These are phyloP conservation scores for Aplosporella prunicola DNA, from an alignment of 2,329 filamentous ascomycete genomes.

Conservation along the genomic window DNA sequence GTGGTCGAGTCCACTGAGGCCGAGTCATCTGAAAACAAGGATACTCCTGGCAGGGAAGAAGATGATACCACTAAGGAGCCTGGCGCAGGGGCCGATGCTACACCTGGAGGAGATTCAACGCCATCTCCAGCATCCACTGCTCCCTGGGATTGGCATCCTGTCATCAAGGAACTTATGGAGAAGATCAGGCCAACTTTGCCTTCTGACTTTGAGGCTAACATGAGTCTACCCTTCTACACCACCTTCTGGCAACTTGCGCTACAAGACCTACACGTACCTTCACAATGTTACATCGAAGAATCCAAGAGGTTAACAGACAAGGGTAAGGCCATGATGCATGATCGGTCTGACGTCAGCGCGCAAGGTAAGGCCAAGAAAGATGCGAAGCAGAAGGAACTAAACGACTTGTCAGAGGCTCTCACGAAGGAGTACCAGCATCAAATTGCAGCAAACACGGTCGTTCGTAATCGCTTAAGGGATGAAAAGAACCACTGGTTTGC, in stretches of 20 bases:
- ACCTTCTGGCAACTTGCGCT: slow-evolving; percentile 89
- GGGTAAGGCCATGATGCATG: slow-evolving; percentile 56
- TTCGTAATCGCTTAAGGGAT: slow-evolving; percentile 53
- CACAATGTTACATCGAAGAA: slow-evolving; percentile 68
- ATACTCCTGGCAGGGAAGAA: slow-evolving; percentile 18
- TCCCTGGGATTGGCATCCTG: slow-evolving; percentile 46
- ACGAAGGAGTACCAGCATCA: slow-evolving; percentile 65
- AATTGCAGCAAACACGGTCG: slow-evolving; percentile 52
- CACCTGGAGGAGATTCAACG: slow-evolving; percentile 6
- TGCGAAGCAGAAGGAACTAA: slow-evolving; percentile 58
- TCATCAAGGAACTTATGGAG: slow-evolving; percentile 65
- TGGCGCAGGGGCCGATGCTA: slow-evolving; percentile 13
- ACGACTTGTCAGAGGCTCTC: slow-evolving; percentile 59
- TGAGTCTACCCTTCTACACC: slow-evolving; percentile 74
- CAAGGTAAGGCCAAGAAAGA: slow-evolving; percentile 58
- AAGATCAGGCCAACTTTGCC: slow-evolving; percentile 55
- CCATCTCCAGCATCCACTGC: slow-evolving; percentile 1
- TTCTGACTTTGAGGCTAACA: slow-evolving; percentile 54
- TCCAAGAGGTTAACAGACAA: slow-evolving; percentile 49
- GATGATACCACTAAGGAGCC: slow-evolving; percentile 16
- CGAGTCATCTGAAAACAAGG: slow-evolving; percentile 18
- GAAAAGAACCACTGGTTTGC: slow-evolving; percentile 75
- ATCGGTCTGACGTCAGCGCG: slow-evolving; percentile 63
- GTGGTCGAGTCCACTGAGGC: slow-evolving; percentile 19
- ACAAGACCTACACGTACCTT: slow-evolving; percentile 69